A percentile compares a stretch with the other conserved stretches of the same genome.
Conservation (phyloP, 495 filamentous ascomycete species). For the Haplographium delicatum region DNA sequence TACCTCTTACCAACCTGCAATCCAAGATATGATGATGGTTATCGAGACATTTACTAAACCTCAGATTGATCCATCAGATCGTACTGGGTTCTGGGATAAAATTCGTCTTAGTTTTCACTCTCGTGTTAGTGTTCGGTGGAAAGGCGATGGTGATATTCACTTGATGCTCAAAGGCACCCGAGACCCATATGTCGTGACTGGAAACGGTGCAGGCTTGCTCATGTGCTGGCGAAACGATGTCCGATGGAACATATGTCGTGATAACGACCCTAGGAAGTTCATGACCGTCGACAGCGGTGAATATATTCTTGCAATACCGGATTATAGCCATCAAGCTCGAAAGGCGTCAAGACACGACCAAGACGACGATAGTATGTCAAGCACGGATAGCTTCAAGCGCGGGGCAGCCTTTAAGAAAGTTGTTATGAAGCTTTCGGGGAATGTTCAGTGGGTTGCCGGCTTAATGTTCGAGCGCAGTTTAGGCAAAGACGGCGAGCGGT, state of each 20-base stretch:
- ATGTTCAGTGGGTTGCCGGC: constrained; percentile 84
- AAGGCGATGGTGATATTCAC: constrained; percentile 92
- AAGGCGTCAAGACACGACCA: constrained; percentile 51
- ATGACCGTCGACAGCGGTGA: constrained; percentile 95
- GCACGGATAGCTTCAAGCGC: constrained; percentile 61
- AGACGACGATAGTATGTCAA: constrained; percentile 58
- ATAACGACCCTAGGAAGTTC: constrained; percentile 82
- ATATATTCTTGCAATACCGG: constrained; percentile 88
- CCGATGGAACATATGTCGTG: constrained; percentile 72
- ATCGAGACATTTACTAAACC: constrained; percentile 97
- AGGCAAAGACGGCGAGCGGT: constrained; percentile 52
- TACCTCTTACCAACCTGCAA: constrained; percentile 93
- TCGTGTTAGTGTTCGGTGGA: constrained; percentile 83
- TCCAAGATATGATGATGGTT: constrained; percentile 99
- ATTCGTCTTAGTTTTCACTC: constrained; percentile 93
- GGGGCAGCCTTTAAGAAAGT: constrained; percentile 91
- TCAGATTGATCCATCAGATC: constrained; percentile 86
- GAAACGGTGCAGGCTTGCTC: constrained; percentile 87
- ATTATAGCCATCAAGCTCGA: constrained; percentile 84
- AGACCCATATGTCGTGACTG: constrained; percentile 90
- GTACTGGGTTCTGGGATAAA: constrained; percentile 98
- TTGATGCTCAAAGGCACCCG: constrained; percentile 87
- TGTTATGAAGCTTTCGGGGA: constrained; percentile 95
- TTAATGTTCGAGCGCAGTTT: constrained; percentile 86
- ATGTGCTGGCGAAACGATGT: constrained; percentile 98